phyloP scores from a whole-genome alignment of 1,284 basidiomycete genomes.

The Fomitopsis schrenkii region DNA sequence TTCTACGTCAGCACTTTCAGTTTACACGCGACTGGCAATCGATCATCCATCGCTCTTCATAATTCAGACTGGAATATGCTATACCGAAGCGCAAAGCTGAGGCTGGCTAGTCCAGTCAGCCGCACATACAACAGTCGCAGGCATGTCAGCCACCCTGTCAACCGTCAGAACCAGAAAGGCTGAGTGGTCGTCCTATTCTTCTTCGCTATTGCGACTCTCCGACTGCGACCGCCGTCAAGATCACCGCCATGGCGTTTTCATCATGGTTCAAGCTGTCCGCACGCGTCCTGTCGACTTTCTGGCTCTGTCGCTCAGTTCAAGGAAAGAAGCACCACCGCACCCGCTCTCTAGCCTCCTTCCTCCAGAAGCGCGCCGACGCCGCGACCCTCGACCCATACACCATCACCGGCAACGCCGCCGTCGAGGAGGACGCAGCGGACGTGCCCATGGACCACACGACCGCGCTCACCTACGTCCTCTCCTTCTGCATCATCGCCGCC shows the following conservation, averaged over 20 bases:
- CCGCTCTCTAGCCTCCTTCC: not conserved
- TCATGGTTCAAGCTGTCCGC: not conserved
- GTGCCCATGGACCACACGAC: slow-evolving; percentile 1
- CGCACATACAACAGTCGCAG: no score
- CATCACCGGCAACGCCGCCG: not conserved
- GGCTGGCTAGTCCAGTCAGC: no score
- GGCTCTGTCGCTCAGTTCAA: not conserved
- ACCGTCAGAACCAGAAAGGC: no score
- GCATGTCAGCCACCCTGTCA: no score
- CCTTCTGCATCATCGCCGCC: slow-evolving; percentile 1
- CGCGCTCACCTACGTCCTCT: slow-evolving; percentile 3
- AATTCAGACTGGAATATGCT: no score
- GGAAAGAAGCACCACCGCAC: not conserved
- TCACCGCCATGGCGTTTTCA: not conserved
- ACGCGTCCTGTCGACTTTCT: not conserved
- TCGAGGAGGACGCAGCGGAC: slow-evolving; percentile 1
- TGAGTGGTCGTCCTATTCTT: no score
- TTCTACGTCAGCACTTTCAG: no score
- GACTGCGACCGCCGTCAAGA: not conserved
- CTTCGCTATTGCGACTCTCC: no score
- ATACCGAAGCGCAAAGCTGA: no score
- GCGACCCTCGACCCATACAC: not conserved
- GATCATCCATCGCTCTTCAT: no score
- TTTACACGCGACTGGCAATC: no score
- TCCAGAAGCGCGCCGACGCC: not conserved